A percentile compares a stretch with the other conserved stretches of the same genome.
Conservation (phyloP, 257 asterid species). For the Gardenia jasminoides region DNA sequence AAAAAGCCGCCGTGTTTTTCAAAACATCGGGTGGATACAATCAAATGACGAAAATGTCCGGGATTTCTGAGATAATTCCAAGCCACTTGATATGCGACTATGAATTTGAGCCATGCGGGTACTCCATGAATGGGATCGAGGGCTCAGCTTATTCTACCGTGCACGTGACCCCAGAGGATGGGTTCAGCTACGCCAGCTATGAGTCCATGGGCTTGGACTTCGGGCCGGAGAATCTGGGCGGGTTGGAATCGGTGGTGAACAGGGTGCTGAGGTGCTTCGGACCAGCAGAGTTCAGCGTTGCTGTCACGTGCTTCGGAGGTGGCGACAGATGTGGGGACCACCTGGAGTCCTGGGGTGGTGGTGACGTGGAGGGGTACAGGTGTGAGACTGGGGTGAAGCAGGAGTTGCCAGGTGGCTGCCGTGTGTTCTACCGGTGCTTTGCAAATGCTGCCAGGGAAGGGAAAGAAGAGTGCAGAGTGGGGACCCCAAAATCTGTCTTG, state of each 20-base stretch:
- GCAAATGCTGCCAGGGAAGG: neutral
- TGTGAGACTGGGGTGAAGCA: conserved; percentile 27
- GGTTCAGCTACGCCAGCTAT: conserved; percentile 56
- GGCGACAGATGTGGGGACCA: neutral
- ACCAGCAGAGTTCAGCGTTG: conserved; percentile 41
- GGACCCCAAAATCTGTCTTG: conserved; percentile 10
- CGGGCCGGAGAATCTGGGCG: neutral
- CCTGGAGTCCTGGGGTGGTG: neutral
- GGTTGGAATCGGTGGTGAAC: conserved; percentile 29
- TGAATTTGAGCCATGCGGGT: conserved; percentile 55
- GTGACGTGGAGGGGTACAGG: conserved; percentile 39
- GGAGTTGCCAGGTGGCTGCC: conserved; percentile 26
- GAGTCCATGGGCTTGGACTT: conserved; percentile 40
- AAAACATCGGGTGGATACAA: neutral
- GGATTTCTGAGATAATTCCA: conserved; percentile 31
- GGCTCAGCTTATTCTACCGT: conserved; percentile 43
- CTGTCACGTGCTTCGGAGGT: conserved; percentile 34
- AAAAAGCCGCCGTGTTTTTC: conserved; percentile 37
- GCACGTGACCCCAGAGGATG: conserved; percentile 48
- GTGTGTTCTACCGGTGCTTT: conserved; percentile 32
- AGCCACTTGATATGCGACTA: conserved; percentile 37
- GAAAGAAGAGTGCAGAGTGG: neutral
- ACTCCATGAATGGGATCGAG: conserved; percentile 51
- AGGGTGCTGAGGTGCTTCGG: conserved; percentile 39
- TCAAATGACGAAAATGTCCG: conserved; percentile 38